These are phyloP conservation scores for Hymenoscyphus linearis DNA, from an alignment of 2,329 filamentous ascomycete species.

Conservation along the genomic window DNA sequence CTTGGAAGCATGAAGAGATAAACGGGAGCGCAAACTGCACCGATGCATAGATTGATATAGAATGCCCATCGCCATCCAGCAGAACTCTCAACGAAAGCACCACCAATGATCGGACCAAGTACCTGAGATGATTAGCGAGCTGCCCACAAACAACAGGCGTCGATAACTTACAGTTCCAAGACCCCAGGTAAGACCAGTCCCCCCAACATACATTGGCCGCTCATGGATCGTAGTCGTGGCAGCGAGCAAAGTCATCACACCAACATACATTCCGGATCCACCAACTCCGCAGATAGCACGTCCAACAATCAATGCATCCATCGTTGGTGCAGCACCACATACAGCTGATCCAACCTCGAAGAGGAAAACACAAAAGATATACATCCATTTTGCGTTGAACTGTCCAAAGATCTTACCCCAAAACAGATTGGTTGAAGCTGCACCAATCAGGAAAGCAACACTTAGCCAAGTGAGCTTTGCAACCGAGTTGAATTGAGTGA, in stretches of 20 bases:
- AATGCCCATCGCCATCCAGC: constrained; percentile 45
- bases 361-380: constrained; percentile 28
- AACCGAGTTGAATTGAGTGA: constrained; percentile 32
- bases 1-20: constrained; percentile 41
- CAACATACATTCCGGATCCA: constrained; percentile 41
- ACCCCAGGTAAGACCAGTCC: constrained; percentile 37
- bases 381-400: constrained; percentile 33
- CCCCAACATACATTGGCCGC: constrained; percentile 33
- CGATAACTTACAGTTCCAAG: constrained; percentile 32
- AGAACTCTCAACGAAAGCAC: constrained; percentile 37
- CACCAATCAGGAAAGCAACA: constrained; percentile 39
- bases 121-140: constrained; percentile 20
- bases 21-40: constrained; percentile 35
- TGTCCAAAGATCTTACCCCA: constrained; percentile 33
- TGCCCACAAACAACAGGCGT: not conserved
- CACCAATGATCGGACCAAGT: constrained; percentile 44
- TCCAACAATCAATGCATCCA: constrained; percentile 43
- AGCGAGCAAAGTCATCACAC: constrained; percentile 41
- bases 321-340: constrained; percentile 33
- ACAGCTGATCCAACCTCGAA: constrained; percentile 33
- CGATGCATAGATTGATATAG: constrained; percentile 53
- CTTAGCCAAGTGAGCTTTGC: constrained; percentile 40
- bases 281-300: constrained; percentile 42
- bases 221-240: constrained; percentile 33
- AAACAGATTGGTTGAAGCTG: constrained; percentile 35